Conservation (phyloP, 495 filamentous ascomycete species). For the Aspergillus cavernicola region DNA sequence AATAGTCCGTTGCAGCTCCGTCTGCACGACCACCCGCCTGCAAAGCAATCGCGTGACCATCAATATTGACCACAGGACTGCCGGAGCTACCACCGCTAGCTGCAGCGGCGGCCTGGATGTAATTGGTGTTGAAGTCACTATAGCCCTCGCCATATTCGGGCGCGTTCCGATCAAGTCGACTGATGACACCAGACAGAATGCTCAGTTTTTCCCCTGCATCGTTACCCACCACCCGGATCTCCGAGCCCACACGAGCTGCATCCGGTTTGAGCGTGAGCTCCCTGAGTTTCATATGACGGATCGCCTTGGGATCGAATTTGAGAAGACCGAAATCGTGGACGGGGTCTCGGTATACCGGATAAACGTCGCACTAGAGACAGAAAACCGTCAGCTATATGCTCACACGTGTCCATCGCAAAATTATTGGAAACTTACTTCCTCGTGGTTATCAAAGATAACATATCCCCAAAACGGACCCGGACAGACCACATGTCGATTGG, state of each 20-base stretch:
- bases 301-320: constrained; percentile 88
- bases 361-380: constrained; percentile 72
- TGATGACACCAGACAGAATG: constrained; percentile 96
- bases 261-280: constrained; percentile 83
- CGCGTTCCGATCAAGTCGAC: constrained; percentile 90
- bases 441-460: constrained; percentile 97
- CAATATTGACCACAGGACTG: constrained; percentile 93
- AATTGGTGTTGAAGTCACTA: constrained; percentile 99
- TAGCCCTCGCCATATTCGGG: constrained; percentile 98
- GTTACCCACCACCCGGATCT: constrained; percentile 97
- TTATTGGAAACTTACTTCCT: constrained; percentile 60
- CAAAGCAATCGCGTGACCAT: constrained; percentile 86
- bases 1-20: constrained; percentile 96
- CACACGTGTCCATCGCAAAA: not conserved
- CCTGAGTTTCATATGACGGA: constrained; percentile 91
- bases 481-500: constrained; percentile 92
- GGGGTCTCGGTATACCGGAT: constrained; percentile 96
- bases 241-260: constrained; percentile 79
- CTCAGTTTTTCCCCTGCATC: constrained; percentile 98
- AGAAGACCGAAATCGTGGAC: constrained; percentile 98
- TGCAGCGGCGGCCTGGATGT: constrained; percentile 96
- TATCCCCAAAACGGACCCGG: constrained; percentile 97
- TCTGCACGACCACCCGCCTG: constrained; percentile 93
- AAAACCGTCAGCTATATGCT: not conserved
- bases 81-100: constrained; percentile 96